These are phyloP conservation scores for Sungouiella thailandica DNA, from an alignment of 805 yeast species.

Conservation along the genomic window DNA sequence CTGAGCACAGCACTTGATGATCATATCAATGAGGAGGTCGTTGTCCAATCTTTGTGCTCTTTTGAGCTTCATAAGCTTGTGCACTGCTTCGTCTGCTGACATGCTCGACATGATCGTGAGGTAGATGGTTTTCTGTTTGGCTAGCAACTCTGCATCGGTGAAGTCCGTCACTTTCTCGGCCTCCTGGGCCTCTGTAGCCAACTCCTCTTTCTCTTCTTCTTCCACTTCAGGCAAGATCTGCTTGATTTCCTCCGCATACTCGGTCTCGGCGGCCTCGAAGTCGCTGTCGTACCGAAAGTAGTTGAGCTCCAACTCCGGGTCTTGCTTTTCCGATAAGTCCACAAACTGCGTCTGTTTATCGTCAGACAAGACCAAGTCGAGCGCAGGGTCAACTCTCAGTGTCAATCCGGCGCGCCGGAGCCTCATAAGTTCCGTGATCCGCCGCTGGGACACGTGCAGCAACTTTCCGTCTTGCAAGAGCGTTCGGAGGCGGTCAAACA, in stretches of 20 bases:
- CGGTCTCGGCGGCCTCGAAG: conserved; percentile 35
- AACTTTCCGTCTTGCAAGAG: conserved; percentile 50
- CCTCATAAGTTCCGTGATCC: conserved; percentile 6
- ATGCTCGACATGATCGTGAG: conserved; percentile 82
- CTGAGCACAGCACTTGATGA: conserved; percentile 77
- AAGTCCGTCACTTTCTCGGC: conserved; percentile 59
- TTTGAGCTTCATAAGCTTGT: conserved; percentile 60
- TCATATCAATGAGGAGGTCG: conserved; percentile 57
- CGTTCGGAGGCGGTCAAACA: conserved; percentile 57
- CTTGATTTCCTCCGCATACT: not conserved
- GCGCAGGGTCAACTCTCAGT: conserved; percentile 42
- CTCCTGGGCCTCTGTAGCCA: conserved; percentile 15
- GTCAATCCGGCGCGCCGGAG: conserved; percentile 9
- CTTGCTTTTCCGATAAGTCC: conserved; percentile 47
- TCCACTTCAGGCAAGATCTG: conserved; percentile 34
- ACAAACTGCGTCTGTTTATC: conserved; percentile 48
- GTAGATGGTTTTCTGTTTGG: conserved; percentile 73
- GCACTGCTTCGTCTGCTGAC: conserved; percentile 91
- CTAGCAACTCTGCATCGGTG: conserved; percentile 59
- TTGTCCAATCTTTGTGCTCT: conserved; percentile 14
- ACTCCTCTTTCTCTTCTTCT: conserved; percentile 1
- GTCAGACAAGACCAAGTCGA: conserved; percentile 52
- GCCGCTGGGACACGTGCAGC: conserved; percentile 5
- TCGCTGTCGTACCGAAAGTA: conserved; percentile 46
- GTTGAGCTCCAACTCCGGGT: conserved; percentile 44